Evolutionary conservation across 2,329 filamentous ascomycete species (phyloP).

Genomic region (Fusarium azukiicola): DNA sequence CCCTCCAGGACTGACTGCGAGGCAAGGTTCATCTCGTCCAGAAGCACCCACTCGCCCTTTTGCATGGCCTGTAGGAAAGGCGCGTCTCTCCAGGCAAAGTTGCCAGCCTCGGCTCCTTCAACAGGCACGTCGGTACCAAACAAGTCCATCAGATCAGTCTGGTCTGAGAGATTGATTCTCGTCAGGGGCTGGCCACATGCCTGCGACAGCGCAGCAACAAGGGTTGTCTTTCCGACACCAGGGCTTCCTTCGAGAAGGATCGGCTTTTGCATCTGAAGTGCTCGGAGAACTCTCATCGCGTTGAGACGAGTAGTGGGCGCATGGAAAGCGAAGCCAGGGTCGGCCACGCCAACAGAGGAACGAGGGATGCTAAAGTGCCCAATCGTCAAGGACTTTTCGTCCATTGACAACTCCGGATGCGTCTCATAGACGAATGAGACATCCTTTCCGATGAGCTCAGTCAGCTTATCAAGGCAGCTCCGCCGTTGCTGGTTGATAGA

Average conservation of each 20-base stretch:
- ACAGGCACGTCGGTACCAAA: slow-evolving; percentile 98
- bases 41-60: slow-evolving; percentile 95
- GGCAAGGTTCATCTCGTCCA: slow-evolving; percentile 99
- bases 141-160: slow-evolving; percentile 98
- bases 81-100: slow-evolving; percentile 97
- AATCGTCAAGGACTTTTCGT: slow-evolving; percentile 77
- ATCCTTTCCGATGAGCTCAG: slow-evolving; percentile 82
- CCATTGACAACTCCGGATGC: slow-evolving; percentile 78
- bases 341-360: slow-evolving; percentile 63
- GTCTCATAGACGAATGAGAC: slow-evolving; percentile 83
- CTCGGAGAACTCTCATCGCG: slow-evolving; percentile 93
- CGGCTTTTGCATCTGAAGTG: slow-evolving; percentile 93
- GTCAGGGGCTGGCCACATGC: slow-evolving; percentile 91
- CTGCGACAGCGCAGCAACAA: slow-evolving; percentile 91
- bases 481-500: slow-evolving; percentile 86
- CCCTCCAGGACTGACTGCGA: slow-evolving; percentile 98
- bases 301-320: slow-evolving; percentile 95
- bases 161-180: slow-evolving; percentile 97
- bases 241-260: slow-evolving; percentile 97
- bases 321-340: slow-evolving; percentile 81
- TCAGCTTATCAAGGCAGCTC: slow-evolving; percentile 87
- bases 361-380: slow-evolving; percentile 87
- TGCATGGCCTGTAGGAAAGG: slow-evolving; percentile 99
- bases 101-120: slow-evolving; percentile 93
- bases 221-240: slow-evolving; percentile 98